Conservation (phyloP, 805 yeast species). For the Wickerhamomyces bovis region DNA sequence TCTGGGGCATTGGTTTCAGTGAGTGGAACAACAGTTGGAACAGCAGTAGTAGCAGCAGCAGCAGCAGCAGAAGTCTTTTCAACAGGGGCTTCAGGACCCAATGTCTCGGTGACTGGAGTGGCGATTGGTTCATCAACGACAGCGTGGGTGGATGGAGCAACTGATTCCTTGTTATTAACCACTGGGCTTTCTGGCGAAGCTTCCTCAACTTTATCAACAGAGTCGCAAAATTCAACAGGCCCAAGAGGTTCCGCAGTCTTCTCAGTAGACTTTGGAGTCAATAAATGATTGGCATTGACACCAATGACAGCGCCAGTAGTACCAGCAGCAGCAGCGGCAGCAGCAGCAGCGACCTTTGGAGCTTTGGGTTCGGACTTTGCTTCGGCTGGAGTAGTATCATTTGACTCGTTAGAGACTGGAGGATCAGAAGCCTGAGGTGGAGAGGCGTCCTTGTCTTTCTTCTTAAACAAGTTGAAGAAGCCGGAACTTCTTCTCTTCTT, state of each 20-base stretch:
- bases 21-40: background rate
- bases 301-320: slow-evolving; percentile 1
- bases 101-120: background rate
- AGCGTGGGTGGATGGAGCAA: background rate
- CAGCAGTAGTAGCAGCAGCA: background rate
- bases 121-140: background rate
- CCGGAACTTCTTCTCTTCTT: slow-evolving; percentile 17
- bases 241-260: slow-evolving; percentile 2
- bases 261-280: background rate
- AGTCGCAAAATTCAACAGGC: background rate
- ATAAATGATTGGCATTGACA: background rate
- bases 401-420: slow-evolving; percentile 1
- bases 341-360: slow-evolving; percentile 1
- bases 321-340: slow-evolving; percentile 4
- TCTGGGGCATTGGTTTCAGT: background rate
- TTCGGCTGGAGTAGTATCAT: slow-evolving; percentile 4
- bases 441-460: slow-evolving; percentile 6
- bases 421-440: slow-evolving; percentile 2
- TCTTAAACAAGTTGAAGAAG: slow-evolving; percentile 11
- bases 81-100: background rate
- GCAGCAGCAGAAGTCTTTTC: background rate
- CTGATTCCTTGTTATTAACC: background rate
- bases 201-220: background rate
- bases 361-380: background rate
- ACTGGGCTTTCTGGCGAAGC: background rate